Base-by-base conservation (phyloP, 164 flowering plant species). In the Chloranthus sessilifolius region DNA sequence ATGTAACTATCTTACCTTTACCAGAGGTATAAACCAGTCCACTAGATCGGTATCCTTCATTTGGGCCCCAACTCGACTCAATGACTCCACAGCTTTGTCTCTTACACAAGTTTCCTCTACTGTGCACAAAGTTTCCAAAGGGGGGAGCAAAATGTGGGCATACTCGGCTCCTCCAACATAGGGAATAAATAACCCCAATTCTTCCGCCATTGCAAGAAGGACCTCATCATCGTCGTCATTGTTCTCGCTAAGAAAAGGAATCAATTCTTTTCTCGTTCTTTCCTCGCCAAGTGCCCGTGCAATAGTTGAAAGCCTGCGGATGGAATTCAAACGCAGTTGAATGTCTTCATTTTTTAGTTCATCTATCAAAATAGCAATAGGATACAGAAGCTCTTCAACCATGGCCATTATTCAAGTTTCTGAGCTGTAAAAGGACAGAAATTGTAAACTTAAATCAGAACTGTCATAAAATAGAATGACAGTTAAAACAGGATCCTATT, bases 211-310 rank as follows among this genome's bases (percentile, higher is more conserved):
- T 1, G 94, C 91, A 52, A 90, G 94, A 43, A 90, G 82, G 37
- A 90, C 97, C 57, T 90, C 97, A 53, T 90, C 97, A 25, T 89
- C 97, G 7, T 89, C 97, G 10, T 90, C 95, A 70, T 87, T 84
- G 61, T 90, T 90, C 66, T 90, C 97, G 16, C 87, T 76, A 4
- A 90, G 60, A 70, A 90, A 90, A 0, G 97, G 97, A 37, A 90
- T 87, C 73, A 90, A 62, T 50, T 90, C 97, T 61, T 84, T 90
- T 38, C 97, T 55, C 0, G 94, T 90, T 44, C 95, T 65, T 62
- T 87, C 95, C 74, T 84, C 97, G 0, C 97, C 97, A 2, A 90
- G 75, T 2, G 97, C 97, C 39, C 91, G 85, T 0, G 97, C 97
- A 54, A 90, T 87, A 0, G 95, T 87, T 0, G 97, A 82, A 7